Conservation (phyloP, 2,329 filamentous ascomycete genomes). For the Fusarium fujikuroi region DNA sequence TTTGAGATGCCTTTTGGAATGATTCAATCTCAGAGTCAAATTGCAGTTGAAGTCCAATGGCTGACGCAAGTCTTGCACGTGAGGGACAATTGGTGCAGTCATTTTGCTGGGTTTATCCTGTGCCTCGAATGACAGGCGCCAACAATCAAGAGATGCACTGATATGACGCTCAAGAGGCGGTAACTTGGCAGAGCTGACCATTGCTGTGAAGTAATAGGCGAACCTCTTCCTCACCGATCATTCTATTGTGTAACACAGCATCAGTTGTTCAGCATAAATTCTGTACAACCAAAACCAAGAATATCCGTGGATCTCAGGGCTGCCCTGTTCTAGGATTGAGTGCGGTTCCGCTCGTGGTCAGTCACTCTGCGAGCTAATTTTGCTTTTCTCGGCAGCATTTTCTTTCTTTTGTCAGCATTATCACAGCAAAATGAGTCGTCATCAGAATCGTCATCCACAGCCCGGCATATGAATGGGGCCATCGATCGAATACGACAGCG, state of each 20-base stretch:
- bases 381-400: neutral
- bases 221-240: constrained; percentile 10
- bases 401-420: constrained; percentile 21
- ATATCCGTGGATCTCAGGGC: neutral
- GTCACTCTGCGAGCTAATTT: neutral
- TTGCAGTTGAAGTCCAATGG: neutral
- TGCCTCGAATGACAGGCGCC: constrained; percentile 4
- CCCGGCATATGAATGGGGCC: constrained; percentile 16
- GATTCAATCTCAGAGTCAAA: neutral
- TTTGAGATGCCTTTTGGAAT: neutral
- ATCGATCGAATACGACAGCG: constrained; percentile 21
- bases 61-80: constrained; percentile 11
- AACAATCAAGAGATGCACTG: neutral
- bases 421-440: constrained; percentile 21
- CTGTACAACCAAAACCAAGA: constrained; percentile 8
- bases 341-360: constrained; percentile 29
- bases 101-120: constrained; percentile 24
- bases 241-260: constrained; percentile 7
- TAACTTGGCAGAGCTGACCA: neutral
- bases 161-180: neutral
- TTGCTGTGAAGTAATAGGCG: constrained; percentile 18
- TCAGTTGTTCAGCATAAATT: constrained; percentile 8
- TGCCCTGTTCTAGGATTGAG: neutral
- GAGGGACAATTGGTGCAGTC: constrained; percentile 24
- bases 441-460: constrained; percentile 18